Evolutionary conservation across 495 filamentous ascomycete genomes (phyloP).

Genomic region (Aspergillus cavernicola): DNA sequence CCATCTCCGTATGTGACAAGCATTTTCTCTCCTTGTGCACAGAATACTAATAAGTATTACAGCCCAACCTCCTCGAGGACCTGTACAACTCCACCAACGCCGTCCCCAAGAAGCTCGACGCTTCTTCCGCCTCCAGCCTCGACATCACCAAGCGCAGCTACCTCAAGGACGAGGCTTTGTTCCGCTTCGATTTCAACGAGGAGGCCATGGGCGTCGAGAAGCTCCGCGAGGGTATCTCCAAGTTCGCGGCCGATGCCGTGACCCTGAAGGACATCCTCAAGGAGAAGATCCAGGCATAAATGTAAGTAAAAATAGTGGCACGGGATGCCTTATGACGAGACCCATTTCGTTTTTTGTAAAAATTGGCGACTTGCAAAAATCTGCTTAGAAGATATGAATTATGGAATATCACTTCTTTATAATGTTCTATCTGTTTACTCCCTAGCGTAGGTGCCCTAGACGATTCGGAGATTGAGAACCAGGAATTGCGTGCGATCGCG

Average conservation of each 20-base stretch:
- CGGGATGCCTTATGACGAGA: constrained; percentile 13
- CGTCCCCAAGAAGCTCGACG: constrained; percentile 91
- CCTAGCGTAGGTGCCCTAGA: too few species aligned
- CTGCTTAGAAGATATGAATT: constrained; percentile 36
- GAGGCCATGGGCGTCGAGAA: constrained; percentile 99
- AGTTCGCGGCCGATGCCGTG: constrained; percentile 93
- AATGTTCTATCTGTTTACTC: background rate
- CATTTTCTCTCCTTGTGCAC: background rate
- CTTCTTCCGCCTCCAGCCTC: constrained; percentile 58
- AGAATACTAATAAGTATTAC: background rate
- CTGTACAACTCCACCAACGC: constrained; percentile 72
- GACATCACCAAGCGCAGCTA: constrained; percentile 86
- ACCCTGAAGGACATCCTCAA: constrained; percentile 90
- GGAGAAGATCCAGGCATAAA: constrained; percentile 68
- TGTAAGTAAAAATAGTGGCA: constrained; percentile 12
- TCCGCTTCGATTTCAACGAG: constrained; percentile 99
- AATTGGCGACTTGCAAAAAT: constrained; percentile 23
- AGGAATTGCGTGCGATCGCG: constrained; percentile 2
- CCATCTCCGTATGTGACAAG: constrained; percentile 72
- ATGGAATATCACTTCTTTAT: constrained; percentile 12
- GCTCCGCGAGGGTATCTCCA: constrained; percentile 97
- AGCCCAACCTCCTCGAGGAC: constrained; percentile 92
- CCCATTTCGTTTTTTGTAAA: constrained; percentile 21
- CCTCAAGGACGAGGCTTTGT: constrained; percentile 81
- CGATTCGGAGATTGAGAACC: background rate